Evolutionary conservation across 352 stramenopile species (phyloP), one percentile per base, ranked within the genome.

Genomic region (Peronospora farinosa): DNA sequence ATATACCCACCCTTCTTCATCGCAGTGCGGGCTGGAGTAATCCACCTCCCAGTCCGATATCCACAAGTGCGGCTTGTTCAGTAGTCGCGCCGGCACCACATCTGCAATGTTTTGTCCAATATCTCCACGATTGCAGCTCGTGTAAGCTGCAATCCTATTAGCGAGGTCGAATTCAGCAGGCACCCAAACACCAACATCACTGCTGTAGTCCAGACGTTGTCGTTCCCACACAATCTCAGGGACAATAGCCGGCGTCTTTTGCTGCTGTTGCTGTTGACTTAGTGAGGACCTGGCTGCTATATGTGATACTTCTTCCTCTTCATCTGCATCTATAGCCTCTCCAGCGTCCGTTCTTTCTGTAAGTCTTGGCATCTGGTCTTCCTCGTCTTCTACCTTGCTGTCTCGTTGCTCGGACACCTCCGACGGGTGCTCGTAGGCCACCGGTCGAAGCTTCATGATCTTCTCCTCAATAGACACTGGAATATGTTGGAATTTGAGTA

Each of bases 1-100:
- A 37, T 92, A 92, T 12, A 87, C 63, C 81, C 81, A 92, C 33
- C 81, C 81, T 47, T 88, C 78, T 2, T 62, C 63, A 48, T 90
- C 78, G 32, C 63, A 81, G 12, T 68, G 60, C 3, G 63, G 47
- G 7, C 87, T 47, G n/a, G 66, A 64, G 19, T 33, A 45, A 47
- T 90, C 81, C 6, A 87, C 48, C 7, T 82, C 57, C 81, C 81
- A 92, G 17, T 72, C 67, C 15, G 68, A 77, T 32, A 88, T 41
- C 81, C 81, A 92, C 43, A 87, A 51, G 38, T 87, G 74, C 19
- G 74, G 60, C 44, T 89, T 89, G 48, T 76, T 86, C 36, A 87
- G 56, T 54, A 89, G 40, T 8, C 78, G 64, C 17, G 63, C 60
- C 12, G 78, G 75, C 33, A 89, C 67, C n/a, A 83, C 75, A 38